Evolutionary conservation across 2,329 filamentous ascomycete species (phyloP).

Genomic region (Didymella segeticola): DNA sequence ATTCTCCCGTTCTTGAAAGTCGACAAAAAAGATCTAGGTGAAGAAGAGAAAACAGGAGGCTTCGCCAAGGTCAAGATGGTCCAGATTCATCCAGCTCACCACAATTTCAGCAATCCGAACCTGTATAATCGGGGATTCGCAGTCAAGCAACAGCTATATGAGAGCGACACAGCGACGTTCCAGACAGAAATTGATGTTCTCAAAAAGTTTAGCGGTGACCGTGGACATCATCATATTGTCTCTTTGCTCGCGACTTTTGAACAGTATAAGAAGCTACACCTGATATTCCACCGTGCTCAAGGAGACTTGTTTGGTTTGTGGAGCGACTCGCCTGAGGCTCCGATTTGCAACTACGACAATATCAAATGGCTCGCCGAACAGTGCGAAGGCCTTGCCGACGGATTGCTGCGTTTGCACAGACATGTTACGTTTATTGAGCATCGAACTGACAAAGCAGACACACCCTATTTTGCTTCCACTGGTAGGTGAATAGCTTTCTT

Average conservation of each 20-base stretch:
- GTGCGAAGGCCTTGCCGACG: conserved; percentile 22
- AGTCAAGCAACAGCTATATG: conserved; percentile 21
- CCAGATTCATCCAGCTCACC: conserved; percentile 21
- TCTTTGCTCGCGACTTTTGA: conserved; percentile 26
- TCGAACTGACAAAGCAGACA: background rate
- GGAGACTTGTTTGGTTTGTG: conserved; percentile 24
- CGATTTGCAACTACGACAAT: background rate
- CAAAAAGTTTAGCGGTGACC: conserved; percentile 21
- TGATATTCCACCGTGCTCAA: conserved; percentile 27
- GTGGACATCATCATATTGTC: conserved; percentile 21
- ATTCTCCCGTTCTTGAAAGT: conserved; percentile 21
- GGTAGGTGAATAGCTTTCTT: too few relatives aligned
- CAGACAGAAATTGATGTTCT: conserved; percentile 16
- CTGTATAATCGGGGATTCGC: conserved; percentile 15
- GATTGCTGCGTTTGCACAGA: conserved; percentile 12
- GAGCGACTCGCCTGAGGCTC: background rate
- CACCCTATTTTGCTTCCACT: too few relatives aligned
- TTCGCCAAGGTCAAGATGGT: conserved; percentile 25
- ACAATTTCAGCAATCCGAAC: conserved; percentile 9
- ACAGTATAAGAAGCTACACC: conserved; percentile 22
- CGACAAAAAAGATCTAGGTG: background rate
- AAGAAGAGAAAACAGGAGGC: background rate
- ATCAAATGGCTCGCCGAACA: conserved; percentile 22
- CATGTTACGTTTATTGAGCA: background rate
- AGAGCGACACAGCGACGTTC: conserved; percentile 7